Evolutionary conservation across 2,329 filamentous ascomycete genomes (phyloP).

Genomic region (Didymella arachidicola): DNA sequence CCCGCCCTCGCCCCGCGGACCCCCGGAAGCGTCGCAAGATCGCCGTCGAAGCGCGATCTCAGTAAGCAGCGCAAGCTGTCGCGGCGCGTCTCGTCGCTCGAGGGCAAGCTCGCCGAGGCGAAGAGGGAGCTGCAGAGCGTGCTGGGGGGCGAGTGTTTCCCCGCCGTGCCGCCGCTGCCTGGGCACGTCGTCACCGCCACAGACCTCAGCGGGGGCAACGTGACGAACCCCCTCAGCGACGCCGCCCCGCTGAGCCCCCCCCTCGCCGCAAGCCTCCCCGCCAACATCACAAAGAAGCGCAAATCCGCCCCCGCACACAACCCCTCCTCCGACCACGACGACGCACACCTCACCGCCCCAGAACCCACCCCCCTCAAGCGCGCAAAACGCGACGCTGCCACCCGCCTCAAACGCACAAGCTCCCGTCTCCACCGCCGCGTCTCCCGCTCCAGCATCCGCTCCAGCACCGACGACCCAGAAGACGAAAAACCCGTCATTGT

Average conservation of each 20-base stretch:
- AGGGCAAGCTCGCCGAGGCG: constrained; percentile 64
- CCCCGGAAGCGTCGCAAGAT: constrained; percentile 52
- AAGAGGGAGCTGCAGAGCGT: constrained; percentile 62
- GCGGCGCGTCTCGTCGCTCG: constrained; percentile 68
- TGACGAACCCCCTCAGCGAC: constrained; percentile 28
- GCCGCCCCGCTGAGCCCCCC: constrained; percentile 29
- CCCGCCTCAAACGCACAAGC: constrained; percentile 25
- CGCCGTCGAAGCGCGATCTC: constrained; percentile 64
- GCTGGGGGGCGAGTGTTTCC: constrained; percentile 52
- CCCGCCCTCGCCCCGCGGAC: constrained; percentile 28
- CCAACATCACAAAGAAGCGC: constrained; percentile 50
- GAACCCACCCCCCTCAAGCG: constrained; percentile 29
- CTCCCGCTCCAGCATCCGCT: background rate
- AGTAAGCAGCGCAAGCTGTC: constrained; percentile 64
- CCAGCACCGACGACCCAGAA: background rate
- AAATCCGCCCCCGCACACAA: too few relatives aligned
- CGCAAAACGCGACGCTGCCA: constrained; percentile 23
- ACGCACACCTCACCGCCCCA: too few relatives aligned
- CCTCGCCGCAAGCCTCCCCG: constrained; percentile 2
- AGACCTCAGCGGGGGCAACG: background rate
- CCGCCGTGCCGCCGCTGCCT: constrained; percentile 50
- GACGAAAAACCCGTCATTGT: constrained; percentile 35
- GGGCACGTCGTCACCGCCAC: background rate
- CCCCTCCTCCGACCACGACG: too few relatives aligned
- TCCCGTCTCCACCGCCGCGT: constrained; percentile 21